A percentile compares a stretch with the other conserved stretches of the same genome.
Evolutionary conservation across 2,329 filamentous ascomycete species (phyloP).

Genomic region (Alternaria gaisen): DNA sequence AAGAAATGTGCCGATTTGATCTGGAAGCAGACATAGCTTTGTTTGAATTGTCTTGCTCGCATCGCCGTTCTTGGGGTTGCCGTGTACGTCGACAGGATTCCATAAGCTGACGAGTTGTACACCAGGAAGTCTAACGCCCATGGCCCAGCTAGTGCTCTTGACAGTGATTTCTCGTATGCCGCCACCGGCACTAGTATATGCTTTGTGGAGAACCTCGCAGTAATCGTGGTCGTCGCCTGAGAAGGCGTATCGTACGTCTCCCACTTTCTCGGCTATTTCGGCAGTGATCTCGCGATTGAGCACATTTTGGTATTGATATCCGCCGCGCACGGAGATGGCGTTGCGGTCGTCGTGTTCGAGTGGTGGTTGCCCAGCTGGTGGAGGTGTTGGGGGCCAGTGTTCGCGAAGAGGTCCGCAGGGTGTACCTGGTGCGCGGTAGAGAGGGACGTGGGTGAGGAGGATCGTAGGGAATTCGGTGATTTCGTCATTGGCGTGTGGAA

Average conservation of each 20-base stretch:
- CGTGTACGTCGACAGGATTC: conserved; percentile 78
- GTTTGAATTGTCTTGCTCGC: conserved; percentile 75
- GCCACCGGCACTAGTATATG: conserved; percentile 67
- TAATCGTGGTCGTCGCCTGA: conserved; percentile 99
- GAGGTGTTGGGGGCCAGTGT: conserved; percentile 76
- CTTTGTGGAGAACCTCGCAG: conserved; percentile 84
- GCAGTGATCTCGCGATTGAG: conserved; percentile 79
- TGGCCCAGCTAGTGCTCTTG: conserved; percentile 94
- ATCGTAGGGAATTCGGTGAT: conserved; percentile 81
- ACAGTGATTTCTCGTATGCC: conserved; percentile 83
- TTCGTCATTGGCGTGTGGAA: conserved; percentile 50
- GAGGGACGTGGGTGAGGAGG: conserved; percentile 87
- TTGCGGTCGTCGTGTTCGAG: conserved; percentile 73
- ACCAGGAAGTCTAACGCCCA: conserved; percentile 89
- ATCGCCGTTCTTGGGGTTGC: conserved; percentile 52
- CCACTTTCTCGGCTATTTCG: conserved; percentile 77
- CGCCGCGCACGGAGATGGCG: conserved; percentile 77
- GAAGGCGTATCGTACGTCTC: conserved; percentile 85
- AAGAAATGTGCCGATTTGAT: conserved; percentile 85
- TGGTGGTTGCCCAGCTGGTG: conserved; percentile 66
- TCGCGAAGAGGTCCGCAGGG: conserved; percentile 90
- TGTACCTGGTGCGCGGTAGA: conserved; percentile 82
- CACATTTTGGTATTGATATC: conserved; percentile 98
- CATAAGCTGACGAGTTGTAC: conserved; percentile 90
- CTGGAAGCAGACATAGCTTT: conserved; percentile 88